Evolutionary conservation across 805 yeast genomes (phyloP), one percentile per base, ranked within the genome.

Genomic region (Candida andamanensis): DNA sequence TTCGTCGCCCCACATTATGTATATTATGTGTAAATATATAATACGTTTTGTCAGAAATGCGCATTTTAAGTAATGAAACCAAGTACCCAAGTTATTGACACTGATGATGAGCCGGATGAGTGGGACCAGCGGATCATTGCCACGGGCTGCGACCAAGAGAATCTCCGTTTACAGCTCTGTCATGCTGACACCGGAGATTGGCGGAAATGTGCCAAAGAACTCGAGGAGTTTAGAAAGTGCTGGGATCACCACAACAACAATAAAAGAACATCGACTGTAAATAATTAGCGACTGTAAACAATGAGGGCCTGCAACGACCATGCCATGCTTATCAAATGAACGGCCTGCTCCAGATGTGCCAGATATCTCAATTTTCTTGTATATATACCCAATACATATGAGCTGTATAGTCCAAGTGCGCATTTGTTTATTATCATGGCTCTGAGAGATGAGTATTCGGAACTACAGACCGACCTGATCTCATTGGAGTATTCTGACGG

Each of bases 241-340:
- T 80, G 87, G 87, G 69, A 59, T 6, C 46, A 39, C 11, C 63
- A 76, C 48, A 72, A 74, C 24, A 80, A 80, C 42, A 60, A 73
- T 45, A 61, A 62, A 33, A 62, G 86, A 51, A 62, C 69, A 2
- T 30, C 31, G 6, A 64, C 71, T 2, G 68, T 63, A 3, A 44
- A 64, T 35, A 63, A 55, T 28, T 26, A n/a, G n/a, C n/a, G 16
- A 15, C 5, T 29, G 20, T 17, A 17, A 26, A 19, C n/a, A n/a
- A n/a, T n/a, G n/a, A n/a, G n/a, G n/a, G n/a, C n/a, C n/a, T n/a
- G n/a, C n/a, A n/a, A n/a, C n/a, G n/a, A n/a, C n/a, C n/a, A n/a
- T n/a, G n/a, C n/a, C n/a, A n/a, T n/a, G n/a, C n/a, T n/a, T n/a
- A n/a, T n/a, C n/a, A n/a, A n/a, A n/a, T n/a, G n/a, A n/a, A n/a